A percentile compares a stretch with the other conserved stretches of the same genome.
Conservation (phyloP, 2,329 filamentous ascomycete species). For the Fusarium sp. region DNA sequence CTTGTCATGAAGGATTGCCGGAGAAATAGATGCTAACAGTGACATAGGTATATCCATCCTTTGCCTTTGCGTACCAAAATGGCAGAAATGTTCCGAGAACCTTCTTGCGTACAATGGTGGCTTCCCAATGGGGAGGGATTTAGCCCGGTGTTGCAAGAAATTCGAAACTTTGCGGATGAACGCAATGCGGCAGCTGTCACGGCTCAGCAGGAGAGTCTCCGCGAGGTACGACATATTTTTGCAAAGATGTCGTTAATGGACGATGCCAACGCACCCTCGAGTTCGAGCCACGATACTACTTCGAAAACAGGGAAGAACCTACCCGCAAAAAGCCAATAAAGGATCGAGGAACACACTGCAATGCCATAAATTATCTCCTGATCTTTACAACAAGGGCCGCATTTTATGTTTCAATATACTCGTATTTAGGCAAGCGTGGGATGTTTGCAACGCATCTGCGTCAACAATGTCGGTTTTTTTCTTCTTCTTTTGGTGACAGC, state of each 20-base stretch:
- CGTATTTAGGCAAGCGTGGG: neutral
- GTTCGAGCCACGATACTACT: conserved; percentile 1
- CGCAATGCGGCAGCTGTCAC: conserved; percentile 71
- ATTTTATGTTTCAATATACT: neutral
- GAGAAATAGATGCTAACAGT: conserved; percentile 12
- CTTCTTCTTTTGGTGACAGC: neutral
- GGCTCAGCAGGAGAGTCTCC: conserved; percentile 71
- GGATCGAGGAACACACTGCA: neutral
- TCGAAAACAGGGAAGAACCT: neutral
- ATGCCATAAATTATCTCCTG: neutral
- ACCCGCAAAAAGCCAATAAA: neutral
- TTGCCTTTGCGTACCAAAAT: conserved; percentile 78
- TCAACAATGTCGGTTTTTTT: neutral
- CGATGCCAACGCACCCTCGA: conserved; percentile 29
- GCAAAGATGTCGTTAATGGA: conserved; percentile 61
- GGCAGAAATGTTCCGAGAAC: conserved; percentile 78
- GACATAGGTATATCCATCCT: conserved; percentile 82
- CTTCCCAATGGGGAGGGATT: conserved; percentile 83
- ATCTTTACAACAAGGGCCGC: neutral
- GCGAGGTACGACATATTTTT: conserved; percentile 81
- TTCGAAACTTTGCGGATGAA: conserved; percentile 85
- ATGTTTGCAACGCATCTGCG: neutral
- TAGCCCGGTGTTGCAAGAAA: conserved; percentile 76
- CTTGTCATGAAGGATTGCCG: neutral
- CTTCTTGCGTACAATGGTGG: conserved; percentile 86